These are phyloP conservation scores for Atkinsonella texensis DNA, from an alignment of 2,329 filamentous ascomycete genomes.

Conservation along the genomic window DNA sequence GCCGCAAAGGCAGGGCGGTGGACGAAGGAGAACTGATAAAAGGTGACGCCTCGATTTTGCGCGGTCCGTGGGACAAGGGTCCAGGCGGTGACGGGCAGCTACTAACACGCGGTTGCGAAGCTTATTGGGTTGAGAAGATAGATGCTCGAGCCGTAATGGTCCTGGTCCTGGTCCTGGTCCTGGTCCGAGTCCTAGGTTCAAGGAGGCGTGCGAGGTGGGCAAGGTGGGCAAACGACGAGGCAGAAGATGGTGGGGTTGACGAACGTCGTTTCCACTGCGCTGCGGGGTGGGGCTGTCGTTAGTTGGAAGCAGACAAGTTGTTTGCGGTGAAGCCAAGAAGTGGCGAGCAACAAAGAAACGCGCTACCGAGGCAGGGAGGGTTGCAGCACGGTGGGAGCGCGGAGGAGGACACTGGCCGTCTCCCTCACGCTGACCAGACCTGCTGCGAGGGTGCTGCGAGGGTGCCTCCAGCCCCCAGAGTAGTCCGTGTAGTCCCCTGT, in stretches of 20 bases:
- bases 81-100: constrained; percentile 13
- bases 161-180: too few species aligned
- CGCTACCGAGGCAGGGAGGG: neutral
- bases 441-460: neutral
- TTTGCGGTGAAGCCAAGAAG: constrained; percentile 1
- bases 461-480: neutral
- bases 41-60: neutral
- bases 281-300: constrained; percentile 1
- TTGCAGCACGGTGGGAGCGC: neutral
- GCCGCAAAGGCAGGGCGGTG: neutral
- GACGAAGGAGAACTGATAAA: neutral
- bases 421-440: too few species aligned
- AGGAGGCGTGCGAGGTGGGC: neutral
- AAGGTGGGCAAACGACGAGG: neutral
- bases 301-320: neutral
- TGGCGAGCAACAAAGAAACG: neutral
- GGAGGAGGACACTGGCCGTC: too few species aligned
- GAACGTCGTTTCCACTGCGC: constrained; percentile 1
- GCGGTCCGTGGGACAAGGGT: constrained; percentile 4
- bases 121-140: neutral
- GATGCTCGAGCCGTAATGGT: neutral
- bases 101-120: neutral
- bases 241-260: constrained; percentile 1
- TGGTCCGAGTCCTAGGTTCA: constrained; percentile 2
- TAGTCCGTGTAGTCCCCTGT: too few species aligned